A percentile compares a stretch with the other conserved stretches of the same genome.
Conservation (phyloP, 2,329 filamentous ascomycete species). For the Aphanocladium album region DNA sequence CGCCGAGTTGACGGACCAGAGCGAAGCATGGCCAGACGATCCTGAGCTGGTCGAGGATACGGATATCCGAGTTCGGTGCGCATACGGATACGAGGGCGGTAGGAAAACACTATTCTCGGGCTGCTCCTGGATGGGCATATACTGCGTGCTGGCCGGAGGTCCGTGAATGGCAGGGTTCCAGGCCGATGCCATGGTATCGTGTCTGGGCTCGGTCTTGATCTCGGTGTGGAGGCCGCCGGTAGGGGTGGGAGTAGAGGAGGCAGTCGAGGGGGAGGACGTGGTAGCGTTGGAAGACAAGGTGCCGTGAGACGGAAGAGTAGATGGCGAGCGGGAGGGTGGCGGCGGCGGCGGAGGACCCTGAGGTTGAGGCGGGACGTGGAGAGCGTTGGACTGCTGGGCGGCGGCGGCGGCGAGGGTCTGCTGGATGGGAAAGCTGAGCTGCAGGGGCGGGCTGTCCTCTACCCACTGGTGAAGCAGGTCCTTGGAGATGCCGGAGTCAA, state of each 20-base stretch:
- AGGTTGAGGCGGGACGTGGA: slow-evolving; percentile 15
- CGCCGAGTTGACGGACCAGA: slow-evolving; percentile 39
- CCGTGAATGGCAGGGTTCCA: slow-evolving; percentile 17
- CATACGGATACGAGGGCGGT: slow-evolving; percentile 32
- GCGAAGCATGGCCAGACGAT: slow-evolving; percentile 44
- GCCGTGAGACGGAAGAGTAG: slow-evolving; percentile 10
- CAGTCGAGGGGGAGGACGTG: slow-evolving; percentile 17
- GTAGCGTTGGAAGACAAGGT: neutral
- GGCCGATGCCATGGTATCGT: slow-evolving; percentile 24
- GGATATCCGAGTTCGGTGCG: slow-evolving; percentile 40
- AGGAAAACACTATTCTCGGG: slow-evolving; percentile 27
- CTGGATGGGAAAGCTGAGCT: slow-evolving; percentile 22
- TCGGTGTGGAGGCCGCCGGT: slow-evolving; percentile 13
- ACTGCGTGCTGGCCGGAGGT: neutral
- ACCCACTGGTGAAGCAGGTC: slow-evolving; percentile 38
- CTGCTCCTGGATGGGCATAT: slow-evolving; percentile 12
- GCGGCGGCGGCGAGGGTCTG: slow-evolving; percentile 7
- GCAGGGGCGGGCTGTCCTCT: slow-evolving; percentile 31
- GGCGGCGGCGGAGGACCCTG: slow-evolving; percentile 16
- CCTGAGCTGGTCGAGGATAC: slow-evolving; percentile 46
- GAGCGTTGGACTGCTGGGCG: slow-evolving; percentile 6
- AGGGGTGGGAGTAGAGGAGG: slow-evolving; percentile 16
- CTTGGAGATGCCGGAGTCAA: slow-evolving; percentile 40
- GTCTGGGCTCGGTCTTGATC: slow-evolving; percentile 26
- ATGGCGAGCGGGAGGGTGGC: slow-evolving; percentile 15